These are phyloP conservation scores for Globisporangium splendens DNA, from an alignment of 352 stramenopile species.

Conservation along the genomic window DNA sequence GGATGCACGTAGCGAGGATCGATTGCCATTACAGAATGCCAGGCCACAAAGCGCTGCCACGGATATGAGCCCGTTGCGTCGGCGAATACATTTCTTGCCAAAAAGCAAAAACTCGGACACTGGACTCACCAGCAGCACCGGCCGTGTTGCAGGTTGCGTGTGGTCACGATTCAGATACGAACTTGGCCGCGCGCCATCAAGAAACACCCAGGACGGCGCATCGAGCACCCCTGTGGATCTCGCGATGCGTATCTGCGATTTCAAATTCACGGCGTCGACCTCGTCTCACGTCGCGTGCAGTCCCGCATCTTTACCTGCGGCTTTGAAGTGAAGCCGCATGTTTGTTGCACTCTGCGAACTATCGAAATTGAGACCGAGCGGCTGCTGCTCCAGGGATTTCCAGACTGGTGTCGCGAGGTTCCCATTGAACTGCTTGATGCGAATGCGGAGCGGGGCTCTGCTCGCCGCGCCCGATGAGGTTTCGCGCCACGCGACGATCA, in stretches of 20 bases:
- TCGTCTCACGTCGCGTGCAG: slow-evolving; percentile 62
- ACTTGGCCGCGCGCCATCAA: slow-evolving; percentile 29
- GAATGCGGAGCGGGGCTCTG: slow-evolving; percentile 13
- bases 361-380: slow-evolving; percentile 45
- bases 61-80: slow-evolving; percentile 28
- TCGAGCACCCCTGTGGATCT: slow-evolving; percentile 14
- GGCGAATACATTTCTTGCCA: slow-evolving; percentile 46
- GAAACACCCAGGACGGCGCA: slow-evolving; percentile 26
- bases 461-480: background rate
- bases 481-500: slow-evolving; percentile 63
- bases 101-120: slow-evolving; percentile 14
- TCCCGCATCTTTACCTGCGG: slow-evolving; percentile 5
- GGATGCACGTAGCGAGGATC: slow-evolving; percentile 43
- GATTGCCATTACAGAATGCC: slow-evolving; percentile 38
- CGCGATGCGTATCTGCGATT: slow-evolving; percentile 43
- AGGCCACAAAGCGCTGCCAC: slow-evolving; percentile 20
- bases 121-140: slow-evolving; percentile 19
- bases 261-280: slow-evolving; percentile 14
- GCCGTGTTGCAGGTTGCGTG: slow-evolving; percentile 21
- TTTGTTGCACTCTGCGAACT: slow-evolving; percentile 33
- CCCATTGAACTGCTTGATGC: slow-evolving; percentile 42
- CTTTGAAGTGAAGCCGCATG: slow-evolving; percentile 22
- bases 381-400: slow-evolving; percentile 25
- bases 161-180: slow-evolving; percentile 46
- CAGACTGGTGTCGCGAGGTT: slow-evolving; percentile 32